Conservation (phyloP, 192 early-diverging fungal species). For the Dissophora globulifera region DNA sequence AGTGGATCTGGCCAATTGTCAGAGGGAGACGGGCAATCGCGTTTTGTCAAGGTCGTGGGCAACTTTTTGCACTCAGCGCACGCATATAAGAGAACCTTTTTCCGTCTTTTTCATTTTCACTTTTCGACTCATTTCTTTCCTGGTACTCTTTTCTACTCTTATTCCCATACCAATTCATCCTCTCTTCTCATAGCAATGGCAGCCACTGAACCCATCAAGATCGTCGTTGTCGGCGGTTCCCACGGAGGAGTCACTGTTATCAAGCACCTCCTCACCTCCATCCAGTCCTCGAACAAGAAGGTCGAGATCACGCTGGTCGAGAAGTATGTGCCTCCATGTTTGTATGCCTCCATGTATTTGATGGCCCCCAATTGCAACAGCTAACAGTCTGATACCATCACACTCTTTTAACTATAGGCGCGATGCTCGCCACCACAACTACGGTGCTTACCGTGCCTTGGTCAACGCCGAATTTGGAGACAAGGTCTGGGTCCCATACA, state of each 20-base stretch:
- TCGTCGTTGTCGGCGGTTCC: conserved; percentile 49
- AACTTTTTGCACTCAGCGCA: too few relatives aligned
- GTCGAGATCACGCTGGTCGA: conserved; percentile 43
- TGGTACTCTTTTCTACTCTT: too few relatives aligned
- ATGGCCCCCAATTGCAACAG: too few relatives aligned
- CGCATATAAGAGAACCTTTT: too few relatives aligned
- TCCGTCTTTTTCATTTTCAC: too few relatives aligned
- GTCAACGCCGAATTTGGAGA: conserved; percentile 22
- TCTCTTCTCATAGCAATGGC: neutral
- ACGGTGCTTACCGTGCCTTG: conserved; percentile 31
- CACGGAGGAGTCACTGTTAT: conserved; percentile 35
- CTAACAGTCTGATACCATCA: neutral
- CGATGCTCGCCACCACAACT: conserved; percentile 19
- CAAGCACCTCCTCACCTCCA: conserved; percentile 14
- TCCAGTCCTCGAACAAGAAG: conserved; percentile 3
- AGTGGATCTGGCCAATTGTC: too few relatives aligned
- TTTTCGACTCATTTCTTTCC: too few relatives aligned
- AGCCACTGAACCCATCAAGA: conserved; percentile 15
- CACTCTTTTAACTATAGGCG: neutral
- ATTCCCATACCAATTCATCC: too few relatives aligned
- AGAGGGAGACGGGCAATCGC: too few relatives aligned
- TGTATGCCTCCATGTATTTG: too few relatives aligned
- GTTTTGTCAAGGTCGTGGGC: too few relatives aligned
- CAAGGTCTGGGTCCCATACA: conserved; percentile 32
- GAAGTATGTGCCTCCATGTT: conserved; percentile 8